A percentile compares a stretch with the other conserved stretches of the same genome.
Conservation (phyloP, 2,329 filamentous ascomycete genomes). For the Paraphoma chrysanthemicola region DNA sequence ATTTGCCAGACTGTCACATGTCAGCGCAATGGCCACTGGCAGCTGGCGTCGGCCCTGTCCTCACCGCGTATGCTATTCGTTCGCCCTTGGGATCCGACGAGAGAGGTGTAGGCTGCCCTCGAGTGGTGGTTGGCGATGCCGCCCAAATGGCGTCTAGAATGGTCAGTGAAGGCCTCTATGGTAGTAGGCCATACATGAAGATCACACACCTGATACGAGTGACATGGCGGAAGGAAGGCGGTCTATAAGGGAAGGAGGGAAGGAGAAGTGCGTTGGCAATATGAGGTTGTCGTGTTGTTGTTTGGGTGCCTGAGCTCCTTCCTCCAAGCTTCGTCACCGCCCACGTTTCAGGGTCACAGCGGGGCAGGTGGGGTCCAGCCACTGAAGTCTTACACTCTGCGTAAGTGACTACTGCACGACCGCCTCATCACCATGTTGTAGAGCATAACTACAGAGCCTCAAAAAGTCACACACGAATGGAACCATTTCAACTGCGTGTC, state of each 20-base stretch:
- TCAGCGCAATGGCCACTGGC: slow-evolving; percentile 7
- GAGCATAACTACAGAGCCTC: too few species aligned
- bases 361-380: neutral
- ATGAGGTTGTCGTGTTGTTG: neutral
- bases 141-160: slow-evolving; percentile 75
- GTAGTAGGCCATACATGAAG: neutral
- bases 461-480: too few species aligned
- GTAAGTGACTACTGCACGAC: too few species aligned
- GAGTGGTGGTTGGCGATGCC: slow-evolving; percentile 79
- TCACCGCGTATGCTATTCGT: slow-evolving; percentile 88
- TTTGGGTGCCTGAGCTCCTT: neutral
- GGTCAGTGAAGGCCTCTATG: neutral
- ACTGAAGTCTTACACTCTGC: neutral
- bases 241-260: neutral
- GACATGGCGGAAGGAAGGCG: neutral
- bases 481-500: too few species aligned
- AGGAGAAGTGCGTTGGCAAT: neutral
- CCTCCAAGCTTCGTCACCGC: neutral
- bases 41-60: slow-evolving; percentile 29
- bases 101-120: slow-evolving; percentile 88
- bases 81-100: slow-evolving; percentile 89
- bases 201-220: neutral
- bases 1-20: slow-evolving; percentile 82
- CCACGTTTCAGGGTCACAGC: neutral
- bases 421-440: too few species aligned